phyloP scores from a whole-genome alignment of 2,329 filamentous ascomycete species.

The Colletotrichum tropicicola region DNA sequence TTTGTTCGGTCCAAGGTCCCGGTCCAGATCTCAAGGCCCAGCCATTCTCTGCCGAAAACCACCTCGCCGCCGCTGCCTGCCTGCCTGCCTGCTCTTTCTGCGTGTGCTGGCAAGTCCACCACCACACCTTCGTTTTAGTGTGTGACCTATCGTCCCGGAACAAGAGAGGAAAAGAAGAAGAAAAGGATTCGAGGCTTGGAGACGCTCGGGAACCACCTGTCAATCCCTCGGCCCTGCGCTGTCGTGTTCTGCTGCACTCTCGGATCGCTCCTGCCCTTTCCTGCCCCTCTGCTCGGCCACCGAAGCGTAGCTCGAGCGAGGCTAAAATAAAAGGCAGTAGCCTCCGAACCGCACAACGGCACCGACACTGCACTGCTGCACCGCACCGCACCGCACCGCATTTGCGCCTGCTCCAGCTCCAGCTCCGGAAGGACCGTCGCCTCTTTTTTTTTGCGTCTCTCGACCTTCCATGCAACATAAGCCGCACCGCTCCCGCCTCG shows the following conservation, averaged over 20 bases:
- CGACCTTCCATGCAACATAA: constrained; percentile 27
- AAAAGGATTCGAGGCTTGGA: neutral
- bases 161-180: neutral
- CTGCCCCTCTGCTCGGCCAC: constrained; percentile 28
- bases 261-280: constrained; percentile 20
- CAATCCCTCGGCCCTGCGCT: neutral
- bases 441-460: neutral
- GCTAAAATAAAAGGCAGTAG: constrained; percentile 19
- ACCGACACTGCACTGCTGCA: constrained; percentile 25
- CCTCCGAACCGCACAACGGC: constrained; percentile 21
- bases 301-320: constrained; percentile 30
- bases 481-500: constrained; percentile 19
- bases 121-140: constrained; percentile 19
- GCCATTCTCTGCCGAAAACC: constrained; percentile 18
- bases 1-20: constrained; percentile 11
- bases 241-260: constrained; percentile 9
- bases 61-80: neutral
- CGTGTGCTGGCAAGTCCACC: constrained; percentile 17
- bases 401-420: constrained; percentile 10
- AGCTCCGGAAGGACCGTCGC: neutral
- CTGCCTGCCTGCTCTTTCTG: neutral
- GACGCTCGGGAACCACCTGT: neutral
- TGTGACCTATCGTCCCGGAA: too few relatives aligned
- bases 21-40: constrained; percentile 12
- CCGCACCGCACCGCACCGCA: constrained; percentile 11